A percentile compares a stretch with the other conserved stretches of the same genome.
Evolutionary conservation across 768 basidiomycete genomes (phyloP).

Genomic region (Mycena chlorophos): DNA sequence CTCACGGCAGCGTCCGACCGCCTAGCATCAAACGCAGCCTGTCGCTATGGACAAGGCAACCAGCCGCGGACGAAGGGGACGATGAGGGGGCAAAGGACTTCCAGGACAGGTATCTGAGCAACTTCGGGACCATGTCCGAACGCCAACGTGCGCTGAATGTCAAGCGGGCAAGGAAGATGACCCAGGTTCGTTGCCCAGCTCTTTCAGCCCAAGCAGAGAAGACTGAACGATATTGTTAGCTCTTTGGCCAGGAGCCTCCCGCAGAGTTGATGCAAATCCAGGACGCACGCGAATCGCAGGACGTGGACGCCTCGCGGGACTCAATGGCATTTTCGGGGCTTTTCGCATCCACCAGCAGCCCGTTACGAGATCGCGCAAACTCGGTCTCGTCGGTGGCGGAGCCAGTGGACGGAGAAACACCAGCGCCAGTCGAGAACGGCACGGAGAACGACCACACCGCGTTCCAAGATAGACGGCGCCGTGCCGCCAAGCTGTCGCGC

Average conservation of each 20-base stretch:
- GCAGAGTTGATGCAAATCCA: constrained; percentile 40
- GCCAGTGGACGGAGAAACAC: neutral
- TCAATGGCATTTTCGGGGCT: constrained; percentile 22
- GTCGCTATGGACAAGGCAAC: constrained; percentile 29
- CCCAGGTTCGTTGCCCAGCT: constrained; percentile 39
- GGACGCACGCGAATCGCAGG: constrained; percentile 18
- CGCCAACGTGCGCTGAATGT: constrained; percentile 42
- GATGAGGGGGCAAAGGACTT: constrained; percentile 18
- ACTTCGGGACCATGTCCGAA: constrained; percentile 30
- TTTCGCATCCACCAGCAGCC: neutral
- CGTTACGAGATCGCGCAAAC: constrained; percentile 16
- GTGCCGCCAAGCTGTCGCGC: constrained; percentile 54
- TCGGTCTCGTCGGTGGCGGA: constrained; percentile 9
- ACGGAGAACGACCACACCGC: constrained; percentile 2
- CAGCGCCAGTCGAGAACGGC: constrained; percentile 1
- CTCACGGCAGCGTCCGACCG: constrained; percentile 1
- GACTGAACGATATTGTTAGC: constrained; percentile 34
- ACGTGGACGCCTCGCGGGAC: constrained; percentile 16
- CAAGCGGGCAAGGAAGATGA: constrained; percentile 51
- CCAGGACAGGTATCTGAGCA: constrained; percentile 24
- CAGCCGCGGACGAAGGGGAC: constrained; percentile 2
- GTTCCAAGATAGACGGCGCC: constrained; percentile 39
- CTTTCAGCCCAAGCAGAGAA: neutral
- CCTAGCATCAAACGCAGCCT: constrained; percentile 28
- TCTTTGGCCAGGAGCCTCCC: constrained; percentile 54